A percentile compares a stretch with the other conserved stretches of the same genome.
These are phyloP conservation scores for Escallonia herrerae DNA, from an alignment of 129 eudicot species.

Conservation along the genomic window DNA sequence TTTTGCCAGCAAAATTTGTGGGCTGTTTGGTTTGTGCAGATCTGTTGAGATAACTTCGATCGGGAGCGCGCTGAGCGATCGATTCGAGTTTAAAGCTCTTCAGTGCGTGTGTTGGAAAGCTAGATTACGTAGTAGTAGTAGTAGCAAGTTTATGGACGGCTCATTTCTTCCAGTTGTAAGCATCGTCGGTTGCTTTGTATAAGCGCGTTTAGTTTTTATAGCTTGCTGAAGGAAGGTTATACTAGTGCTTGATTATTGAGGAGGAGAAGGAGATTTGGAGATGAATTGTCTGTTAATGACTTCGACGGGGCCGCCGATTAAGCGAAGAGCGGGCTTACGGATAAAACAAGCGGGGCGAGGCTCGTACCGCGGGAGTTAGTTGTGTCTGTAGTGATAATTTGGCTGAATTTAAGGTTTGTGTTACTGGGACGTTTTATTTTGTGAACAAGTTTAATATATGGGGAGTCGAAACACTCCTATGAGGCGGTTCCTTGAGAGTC, in stretches of 20 bases:
- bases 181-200: neutral
- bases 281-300: slow-evolving; percentile 49
- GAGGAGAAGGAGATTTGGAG: slow-evolving; percentile 16
- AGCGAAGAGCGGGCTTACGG: slow-evolving; percentile 76
- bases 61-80: neutral
- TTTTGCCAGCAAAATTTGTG: neutral
- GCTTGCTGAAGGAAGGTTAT: slow-evolving; percentile 16
- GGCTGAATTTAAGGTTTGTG: slow-evolving; percentile 25
- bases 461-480: slow-evolving; percentile 29
- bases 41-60: neutral
- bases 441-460: slow-evolving; percentile 38
- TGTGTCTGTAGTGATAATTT: slow-evolving; percentile 19
- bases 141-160: neutral
- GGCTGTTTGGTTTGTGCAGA: slow-evolving; percentile 3
- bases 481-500: slow-evolving; percentile 56
- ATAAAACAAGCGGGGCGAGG: slow-evolving; percentile 92
- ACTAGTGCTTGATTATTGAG: slow-evolving; percentile 13
- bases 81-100: neutral
- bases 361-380: slow-evolving; percentile 86
- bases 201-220: slow-evolving; percentile 7
- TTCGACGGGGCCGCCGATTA: slow-evolving; percentile 84
- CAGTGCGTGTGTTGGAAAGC: neutral
- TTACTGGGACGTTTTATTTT: slow-evolving; percentile 18
- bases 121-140: neutral
- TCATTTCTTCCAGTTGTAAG: neutral